Conservation (phyloP, 768 basidiomycete genomes). For the Mycena olivaceomarginata region DNA sequence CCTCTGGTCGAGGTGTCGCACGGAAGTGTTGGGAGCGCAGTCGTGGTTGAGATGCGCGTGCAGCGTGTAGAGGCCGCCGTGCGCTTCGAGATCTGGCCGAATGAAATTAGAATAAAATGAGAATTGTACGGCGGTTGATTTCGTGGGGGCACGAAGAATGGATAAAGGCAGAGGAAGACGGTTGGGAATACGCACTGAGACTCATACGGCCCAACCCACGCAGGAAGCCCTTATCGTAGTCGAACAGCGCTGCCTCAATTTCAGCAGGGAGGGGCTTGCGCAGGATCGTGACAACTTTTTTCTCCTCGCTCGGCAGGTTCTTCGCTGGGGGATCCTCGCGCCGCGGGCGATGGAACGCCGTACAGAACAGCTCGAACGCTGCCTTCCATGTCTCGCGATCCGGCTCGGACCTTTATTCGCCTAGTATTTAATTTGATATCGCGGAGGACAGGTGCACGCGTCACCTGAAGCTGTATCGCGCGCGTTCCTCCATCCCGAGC, state of each 20-base stretch:
- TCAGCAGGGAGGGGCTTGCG: constrained; percentile 68
- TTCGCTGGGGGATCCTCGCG: constrained; percentile 45
- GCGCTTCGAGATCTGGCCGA: constrained; percentile 83
- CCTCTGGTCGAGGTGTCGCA: constrained; percentile 84
- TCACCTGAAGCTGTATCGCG: constrained; percentile 68
- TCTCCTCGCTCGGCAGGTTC: constrained; percentile 73
- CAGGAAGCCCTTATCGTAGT: constrained; percentile 82
- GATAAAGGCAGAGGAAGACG: background rate
- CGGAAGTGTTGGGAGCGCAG: constrained; percentile 87
- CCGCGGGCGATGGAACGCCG: constrained; percentile 67
- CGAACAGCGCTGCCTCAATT: constrained; percentile 78
- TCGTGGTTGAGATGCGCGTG: constrained; percentile 94
- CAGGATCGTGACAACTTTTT: constrained; percentile 74
- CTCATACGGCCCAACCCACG: constrained; percentile 85
- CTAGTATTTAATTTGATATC: background rate
- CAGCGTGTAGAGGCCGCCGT: constrained; percentile 90
- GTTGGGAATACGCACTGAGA: constrained; percentile 73
- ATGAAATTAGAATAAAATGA: constrained; percentile 20
- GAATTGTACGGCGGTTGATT: constrained; percentile 1
- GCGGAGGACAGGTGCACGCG: background rate
- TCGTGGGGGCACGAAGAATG: constrained; percentile 8
- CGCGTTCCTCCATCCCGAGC: constrained; percentile 84
- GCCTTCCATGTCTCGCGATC: constrained; percentile 82
- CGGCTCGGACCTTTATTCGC: constrained; percentile 64
- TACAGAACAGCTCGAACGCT: constrained; percentile 73